A percentile compares a stretch with the other conserved stretches of the same genome.
phyloP scores from a whole-genome alignment of 2,329 filamentous ascomycete species.

The Emericellopsis cladophorae region DNA sequence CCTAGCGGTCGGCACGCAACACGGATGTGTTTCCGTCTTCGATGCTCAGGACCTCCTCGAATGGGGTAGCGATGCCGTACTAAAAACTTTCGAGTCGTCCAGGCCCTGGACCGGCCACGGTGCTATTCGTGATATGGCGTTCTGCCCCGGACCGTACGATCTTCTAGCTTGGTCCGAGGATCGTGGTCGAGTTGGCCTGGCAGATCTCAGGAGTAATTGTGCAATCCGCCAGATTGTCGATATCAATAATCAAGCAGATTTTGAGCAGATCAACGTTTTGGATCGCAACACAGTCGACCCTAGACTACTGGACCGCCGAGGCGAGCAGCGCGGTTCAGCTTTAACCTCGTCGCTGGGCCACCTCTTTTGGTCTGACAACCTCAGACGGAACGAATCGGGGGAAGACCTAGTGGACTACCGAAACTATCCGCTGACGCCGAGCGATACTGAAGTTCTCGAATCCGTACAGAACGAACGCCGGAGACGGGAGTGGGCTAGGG shows the following conservation, averaged over 20 bases:
- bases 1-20: constrained; percentile 67
- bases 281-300: constrained; percentile 43
- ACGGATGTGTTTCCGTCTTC: constrained; percentile 67
- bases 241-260: constrained; percentile 44
- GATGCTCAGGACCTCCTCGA: constrained; percentile 38
- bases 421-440: constrained; percentile 36
- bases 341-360: background rate
- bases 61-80: constrained; percentile 42
- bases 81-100: constrained; percentile 69
- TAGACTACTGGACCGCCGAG: constrained; percentile 33
- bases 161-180: constrained; percentile 92
- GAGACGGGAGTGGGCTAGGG: constrained; percentile 27
- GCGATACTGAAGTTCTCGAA: constrained; percentile 44
- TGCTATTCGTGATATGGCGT: constrained; percentile 82
- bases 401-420: constrained; percentile 26
- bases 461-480: constrained; percentile 41
- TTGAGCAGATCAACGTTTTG: constrained; percentile 42
- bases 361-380: background rate
- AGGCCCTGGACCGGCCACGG: constrained; percentile 58
- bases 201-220: constrained; percentile 58
- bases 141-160: constrained; percentile 82
- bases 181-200: constrained; percentile 60
- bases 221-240: constrained; percentile 55
- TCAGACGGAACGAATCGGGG: constrained; percentile 13
- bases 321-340: constrained; percentile 20